Evolutionary conservation across 495 filamentous ascomycete species (phyloP).

Genomic region (Bathelium albidoporum): DNA sequence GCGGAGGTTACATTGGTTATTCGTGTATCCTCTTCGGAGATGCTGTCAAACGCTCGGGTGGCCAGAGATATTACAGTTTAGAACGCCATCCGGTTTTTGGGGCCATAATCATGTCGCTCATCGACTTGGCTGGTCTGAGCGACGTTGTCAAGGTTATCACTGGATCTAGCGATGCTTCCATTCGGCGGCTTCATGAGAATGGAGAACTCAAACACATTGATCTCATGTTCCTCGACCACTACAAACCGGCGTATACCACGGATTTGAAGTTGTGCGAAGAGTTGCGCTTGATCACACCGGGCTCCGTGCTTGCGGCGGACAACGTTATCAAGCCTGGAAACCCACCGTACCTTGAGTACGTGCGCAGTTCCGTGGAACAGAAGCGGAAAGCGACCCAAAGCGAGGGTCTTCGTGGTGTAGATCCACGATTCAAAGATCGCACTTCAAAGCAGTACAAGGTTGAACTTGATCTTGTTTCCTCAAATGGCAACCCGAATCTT

Average conservation of each 20-base stretch:
- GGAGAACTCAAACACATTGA: conserved; percentile 50
- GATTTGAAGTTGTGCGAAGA: conserved; percentile 67
- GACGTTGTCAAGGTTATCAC: conserved; percentile 57
- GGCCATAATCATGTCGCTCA: conserved; percentile 48
- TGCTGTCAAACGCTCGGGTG: conserved; percentile 47
- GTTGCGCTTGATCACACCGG: conserved; percentile 48
- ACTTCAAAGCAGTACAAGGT: conserved; percentile 34
- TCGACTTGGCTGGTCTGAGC: conserved; percentile 57
- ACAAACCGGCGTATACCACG: conserved; percentile 57
- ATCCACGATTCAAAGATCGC: conserved; percentile 20
- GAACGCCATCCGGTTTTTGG: conserved; percentile 60
- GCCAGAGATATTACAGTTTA: conserved; percentile 52
- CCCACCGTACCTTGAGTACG: conserved; percentile 61
- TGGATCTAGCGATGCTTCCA: conserved; percentile 50
- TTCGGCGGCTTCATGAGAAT: conserved; percentile 43
- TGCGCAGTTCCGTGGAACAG: conserved; percentile 43
- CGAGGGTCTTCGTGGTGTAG: conserved; percentile 17
- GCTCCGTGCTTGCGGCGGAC: conserved; percentile 58
- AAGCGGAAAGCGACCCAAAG: conserved; percentile 32
- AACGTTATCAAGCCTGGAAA: conserved; percentile 68
- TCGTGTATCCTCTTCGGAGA: conserved; percentile 62
- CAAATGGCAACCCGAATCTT: conserved; percentile 58
- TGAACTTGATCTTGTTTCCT: conserved; percentile 32
- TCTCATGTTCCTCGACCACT: conserved; percentile 65
- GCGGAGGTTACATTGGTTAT: conserved; percentile 77